Percentiles rank a stretch among this genome's conserved stretches.
These are phyloP conservation scores for Phytophthora citricola DNA, from an alignment of 352 stramenopile genomes.

Conservation along the genomic window DNA sequence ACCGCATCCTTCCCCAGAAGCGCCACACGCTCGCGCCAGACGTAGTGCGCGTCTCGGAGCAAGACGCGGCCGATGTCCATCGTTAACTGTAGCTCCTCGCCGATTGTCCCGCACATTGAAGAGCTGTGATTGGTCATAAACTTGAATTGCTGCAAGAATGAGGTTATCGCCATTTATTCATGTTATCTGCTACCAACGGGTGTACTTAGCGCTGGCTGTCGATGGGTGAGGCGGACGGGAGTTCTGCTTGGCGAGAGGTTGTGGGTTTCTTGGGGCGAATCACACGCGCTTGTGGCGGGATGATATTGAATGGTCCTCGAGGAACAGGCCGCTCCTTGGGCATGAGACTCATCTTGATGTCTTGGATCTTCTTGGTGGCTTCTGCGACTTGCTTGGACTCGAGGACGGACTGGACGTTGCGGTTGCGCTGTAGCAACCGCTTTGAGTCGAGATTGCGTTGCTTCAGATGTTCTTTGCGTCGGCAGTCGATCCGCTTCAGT, in stretches of 20 bases:
- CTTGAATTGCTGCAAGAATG: not conserved
- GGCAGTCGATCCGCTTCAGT: conserved; percentile 94
- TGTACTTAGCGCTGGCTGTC: conserved; percentile 26
- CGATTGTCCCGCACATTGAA: not conserved
- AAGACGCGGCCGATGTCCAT: conserved; percentile 64
- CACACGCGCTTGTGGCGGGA: conserved; percentile 78
- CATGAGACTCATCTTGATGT: conserved; percentile 84
- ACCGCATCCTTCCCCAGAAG: conserved; percentile 47
- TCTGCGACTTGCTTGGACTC: conserved; percentile 93
- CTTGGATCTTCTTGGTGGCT: conserved; percentile 77
- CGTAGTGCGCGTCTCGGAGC: conserved; percentile 57
- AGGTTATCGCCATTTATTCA: no score
- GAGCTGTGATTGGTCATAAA: conserved; percentile 20
- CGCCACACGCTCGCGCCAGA: conserved; percentile 49
- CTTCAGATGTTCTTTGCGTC: conserved; percentile 94
- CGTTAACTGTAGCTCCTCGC: conserved; percentile 4
- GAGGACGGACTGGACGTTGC: conserved; percentile 94
- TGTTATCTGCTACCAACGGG: not conserved
- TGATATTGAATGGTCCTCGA: conserved; percentile 68
- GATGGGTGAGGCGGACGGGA: conserved; percentile 28
- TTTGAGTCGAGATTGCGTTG: conserved; percentile 94
- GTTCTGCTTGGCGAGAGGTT: conserved; percentile 39
- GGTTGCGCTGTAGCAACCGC: conserved; percentile 94
- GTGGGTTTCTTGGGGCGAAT: conserved; percentile 74
- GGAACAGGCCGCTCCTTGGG: conserved; percentile 63